Base-by-base conservation (phyloP, 192 early-diverging fungal species). In the Spizellomyces punctatus region DNA sequence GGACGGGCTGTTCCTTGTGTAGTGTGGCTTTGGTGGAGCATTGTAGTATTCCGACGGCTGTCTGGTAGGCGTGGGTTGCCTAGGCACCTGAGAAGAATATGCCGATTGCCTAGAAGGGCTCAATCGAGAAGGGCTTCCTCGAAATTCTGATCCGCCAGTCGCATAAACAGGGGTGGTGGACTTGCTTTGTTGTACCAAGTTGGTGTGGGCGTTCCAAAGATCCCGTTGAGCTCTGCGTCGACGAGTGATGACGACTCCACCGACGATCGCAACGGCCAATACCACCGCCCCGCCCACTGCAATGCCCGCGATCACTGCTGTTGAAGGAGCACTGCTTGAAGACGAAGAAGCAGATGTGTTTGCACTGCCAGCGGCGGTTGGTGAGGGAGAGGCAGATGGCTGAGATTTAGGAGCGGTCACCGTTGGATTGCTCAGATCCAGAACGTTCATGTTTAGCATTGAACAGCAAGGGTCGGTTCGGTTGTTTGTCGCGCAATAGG, bases 141-240 rank as follows among this genome's bases (percentile, higher is more conserved):
- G 27, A 36, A 36, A 36, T 36, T 36, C 27, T 3, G 27, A 36
- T 0, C 27, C 27, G 27, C 27, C 27, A 3, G 27, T 36, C 27
- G 27, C 27, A 36, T 36, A 36, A 36, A 36, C 27, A 36, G 27
- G 50, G 12, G 50, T 54, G 17, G 50, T 54, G 50, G 50, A 54
- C 17, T 54, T 54, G 50, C 14, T 19, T 19, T 54, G 50, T 54
- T 68, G 66, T 16, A 64, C 63, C 10, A 68, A 56, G 6, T 56
- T 68, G 52, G 66, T 56, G 52, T 68, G 66, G 2, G 49, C 55
- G 19, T 54, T 46, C 66, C 66, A 68, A 46, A 68, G 21, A 16
- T 68, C 66, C 14, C 21, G 19, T 52, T 68, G 48, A n/a, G 10
- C 21, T 6, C 66, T 19, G 19, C 66, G 50, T 12, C 56, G 19